phyloP scores from a whole-genome alignment of 495 filamentous ascomycete genomes.

The Penicillium fimorum region DNA sequence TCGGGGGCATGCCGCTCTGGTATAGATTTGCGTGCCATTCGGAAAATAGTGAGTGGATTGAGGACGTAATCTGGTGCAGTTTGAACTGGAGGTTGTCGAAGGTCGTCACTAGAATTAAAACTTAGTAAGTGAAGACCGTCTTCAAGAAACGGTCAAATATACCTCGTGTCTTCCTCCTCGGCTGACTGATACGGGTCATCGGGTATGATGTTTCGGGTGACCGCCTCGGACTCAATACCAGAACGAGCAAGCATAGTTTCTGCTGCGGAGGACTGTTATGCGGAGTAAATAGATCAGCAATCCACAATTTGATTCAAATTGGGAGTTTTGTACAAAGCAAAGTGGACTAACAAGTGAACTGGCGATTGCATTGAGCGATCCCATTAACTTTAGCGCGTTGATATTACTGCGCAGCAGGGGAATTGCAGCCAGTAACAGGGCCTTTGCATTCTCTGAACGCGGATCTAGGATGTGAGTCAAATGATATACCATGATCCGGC shows the following conservation, averaged over 20 bases:
- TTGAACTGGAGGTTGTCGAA: constrained; percentile 26
- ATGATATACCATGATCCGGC: constrained; percentile 36
- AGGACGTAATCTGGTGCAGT: constrained; percentile 36
- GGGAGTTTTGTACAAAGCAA: background rate
- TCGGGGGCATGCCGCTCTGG: constrained; percentile 36
- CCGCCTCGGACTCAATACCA: constrained; percentile 30
- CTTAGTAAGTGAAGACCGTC: background rate
- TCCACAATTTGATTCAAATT: background rate
- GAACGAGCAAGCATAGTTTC: constrained; percentile 32
- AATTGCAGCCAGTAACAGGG: constrained; percentile 20
- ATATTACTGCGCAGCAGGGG: constrained; percentile 31
- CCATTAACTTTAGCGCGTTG: constrained; percentile 27
- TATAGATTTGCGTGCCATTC: constrained; percentile 33
- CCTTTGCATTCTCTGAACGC: constrained; percentile 22
- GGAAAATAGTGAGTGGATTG: constrained; percentile 33
- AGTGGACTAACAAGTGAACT: constrained; percentile 19
- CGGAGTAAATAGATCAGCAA: background rate
- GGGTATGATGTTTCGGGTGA: constrained; percentile 27
- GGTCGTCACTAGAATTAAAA: constrained; percentile 9
- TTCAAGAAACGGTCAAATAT: background rate
- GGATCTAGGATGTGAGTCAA: constrained; percentile 34
- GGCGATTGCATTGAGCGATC: constrained; percentile 23
- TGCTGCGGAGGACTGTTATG: constrained; percentile 21
- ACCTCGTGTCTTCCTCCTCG: constrained; percentile 21
- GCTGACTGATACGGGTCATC: constrained; percentile 31